phyloP scores from a whole-genome alignment of 208 protist genomes.

The Kentomonas sorsogonicus region DNA sequence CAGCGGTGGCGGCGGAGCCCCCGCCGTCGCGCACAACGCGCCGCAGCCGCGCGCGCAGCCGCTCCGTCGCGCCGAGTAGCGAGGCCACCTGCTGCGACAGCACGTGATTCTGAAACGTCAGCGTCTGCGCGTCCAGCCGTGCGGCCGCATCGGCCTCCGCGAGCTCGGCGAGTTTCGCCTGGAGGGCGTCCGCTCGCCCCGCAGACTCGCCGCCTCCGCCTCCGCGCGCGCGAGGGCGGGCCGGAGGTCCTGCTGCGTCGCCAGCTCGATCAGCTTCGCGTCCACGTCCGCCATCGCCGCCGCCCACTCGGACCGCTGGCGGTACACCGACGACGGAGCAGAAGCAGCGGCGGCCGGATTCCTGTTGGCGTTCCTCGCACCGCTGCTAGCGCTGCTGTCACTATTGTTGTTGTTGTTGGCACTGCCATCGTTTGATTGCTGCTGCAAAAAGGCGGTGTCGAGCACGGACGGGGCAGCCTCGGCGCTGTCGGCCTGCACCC shows the following conservation, averaged over 20 bases:
- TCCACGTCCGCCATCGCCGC: conserved; percentile 15
- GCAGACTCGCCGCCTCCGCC: conserved; percentile 15
- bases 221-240: no score
- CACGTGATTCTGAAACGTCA: conserved; percentile 64
- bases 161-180: conserved; percentile 22
- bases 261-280: conserved; percentile 14
- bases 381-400: not conserved
- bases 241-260: conserved; percentile 13
- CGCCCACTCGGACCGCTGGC: no score
- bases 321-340: no score
- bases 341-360: no score
- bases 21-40: no score
- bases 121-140: conserved; percentile 42
- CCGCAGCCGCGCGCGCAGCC: conserved; percentile 16
- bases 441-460: no score
- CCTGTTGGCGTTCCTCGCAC: no score
- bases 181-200: conserved; percentile 14
- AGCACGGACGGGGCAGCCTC: no score
- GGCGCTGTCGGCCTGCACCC: no score
- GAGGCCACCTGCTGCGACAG: conserved; percentile 72
- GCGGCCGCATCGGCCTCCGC: conserved; percentile 38
- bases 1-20: no score
- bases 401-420: conserved; percentile 2
- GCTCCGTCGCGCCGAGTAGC: conserved; percentile 49
- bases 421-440: not conserved